These are phyloP conservation scores for Garcileccinum viscosum DNA, from an alignment of 1,284 basidiomycete species.

Conservation along the genomic window DNA sequence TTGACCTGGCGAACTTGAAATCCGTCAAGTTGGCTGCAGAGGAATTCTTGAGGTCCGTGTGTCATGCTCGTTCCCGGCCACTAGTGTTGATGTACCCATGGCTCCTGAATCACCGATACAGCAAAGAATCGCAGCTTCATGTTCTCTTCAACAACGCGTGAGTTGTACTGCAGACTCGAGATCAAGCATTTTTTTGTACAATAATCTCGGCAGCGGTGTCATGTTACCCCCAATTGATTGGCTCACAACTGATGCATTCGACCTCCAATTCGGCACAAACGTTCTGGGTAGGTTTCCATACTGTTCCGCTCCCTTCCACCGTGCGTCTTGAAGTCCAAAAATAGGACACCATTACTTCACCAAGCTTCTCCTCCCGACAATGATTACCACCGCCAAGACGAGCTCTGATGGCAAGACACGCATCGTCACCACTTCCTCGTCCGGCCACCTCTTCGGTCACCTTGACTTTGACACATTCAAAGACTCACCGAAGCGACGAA, in stretches of 20 bases:
- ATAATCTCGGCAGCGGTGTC: constrained; percentile 55
- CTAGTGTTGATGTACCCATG: background rate
- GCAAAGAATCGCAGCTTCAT: constrained; percentile 43
- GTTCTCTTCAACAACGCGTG: constrained; percentile 37
- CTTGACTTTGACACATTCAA: constrained; percentile 46
- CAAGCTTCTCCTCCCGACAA: constrained; percentile 50
- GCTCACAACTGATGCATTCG: constrained; percentile 57
- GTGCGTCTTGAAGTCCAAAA: background rate
- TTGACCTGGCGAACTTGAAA: constrained; percentile 62
- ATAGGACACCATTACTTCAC: constrained; percentile 57
- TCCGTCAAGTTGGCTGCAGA: constrained; percentile 54
- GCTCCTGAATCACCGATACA: constrained; percentile 20
- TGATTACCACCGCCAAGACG: constrained; percentile 43
- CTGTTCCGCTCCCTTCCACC: too few relatives aligned
- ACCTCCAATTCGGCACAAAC: constrained; percentile 66
- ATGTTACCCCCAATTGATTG: constrained; percentile 51
- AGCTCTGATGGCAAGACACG: constrained; percentile 43
- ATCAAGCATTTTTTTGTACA: too few relatives aligned
- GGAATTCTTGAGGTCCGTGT: constrained; percentile 48
- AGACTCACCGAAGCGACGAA: constrained; percentile 43
- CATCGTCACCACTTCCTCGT: constrained; percentile 52
- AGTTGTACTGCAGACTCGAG: constrained; percentile 5
- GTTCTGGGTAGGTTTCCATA: constrained; percentile 42
- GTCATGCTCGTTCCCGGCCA: too few relatives aligned
- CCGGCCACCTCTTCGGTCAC: constrained; percentile 32